Conservation (phyloP, 2,329 filamentous ascomycete species). For the Ascocoryne sarcoides region DNA sequence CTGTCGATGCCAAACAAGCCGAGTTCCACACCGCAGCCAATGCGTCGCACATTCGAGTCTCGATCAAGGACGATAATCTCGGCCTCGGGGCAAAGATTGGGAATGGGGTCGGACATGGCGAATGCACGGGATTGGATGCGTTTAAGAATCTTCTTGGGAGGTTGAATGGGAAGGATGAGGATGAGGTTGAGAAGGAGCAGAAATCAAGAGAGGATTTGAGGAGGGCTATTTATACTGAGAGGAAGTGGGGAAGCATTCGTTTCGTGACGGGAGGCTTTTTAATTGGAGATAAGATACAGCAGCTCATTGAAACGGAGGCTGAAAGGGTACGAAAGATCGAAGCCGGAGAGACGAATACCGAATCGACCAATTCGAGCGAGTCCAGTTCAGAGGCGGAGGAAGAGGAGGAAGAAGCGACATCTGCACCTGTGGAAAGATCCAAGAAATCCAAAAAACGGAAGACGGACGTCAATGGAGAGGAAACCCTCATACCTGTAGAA, state of each 20-base stretch:
- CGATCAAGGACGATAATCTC: constrained; percentile 82
- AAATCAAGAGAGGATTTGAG: constrained; percentile 60
- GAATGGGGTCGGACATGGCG: constrained; percentile 54
- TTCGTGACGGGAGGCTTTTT: constrained; percentile 81
- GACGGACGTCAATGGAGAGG: constrained; percentile 31
- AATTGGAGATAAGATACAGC: constrained; percentile 47
- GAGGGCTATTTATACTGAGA: constrained; percentile 63
- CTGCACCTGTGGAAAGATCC: constrained; percentile 11
- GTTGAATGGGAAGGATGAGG: constrained; percentile 78
- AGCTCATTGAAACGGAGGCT: constrained; percentile 32
- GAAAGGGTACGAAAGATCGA: constrained; percentile 25
- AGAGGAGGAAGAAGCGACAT: constrained; percentile 10
- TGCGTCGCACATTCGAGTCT: constrained; percentile 74
- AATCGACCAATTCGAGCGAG: constrained; percentile 6
- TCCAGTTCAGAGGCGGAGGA: constrained; percentile 9
- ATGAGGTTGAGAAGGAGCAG: constrained; percentile 61
- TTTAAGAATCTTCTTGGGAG: constrained; percentile 81
- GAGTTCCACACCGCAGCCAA: constrained; percentile 72
- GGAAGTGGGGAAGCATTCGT: constrained; percentile 69
- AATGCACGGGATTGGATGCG: constrained; percentile 76
- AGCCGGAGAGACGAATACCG: constrained; percentile 5
- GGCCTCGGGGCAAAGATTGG: constrained; percentile 77
- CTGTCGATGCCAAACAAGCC: constrained; percentile 64
- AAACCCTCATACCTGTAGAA: constrained; percentile 10
- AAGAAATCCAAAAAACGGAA: constrained; percentile 35